These are phyloP conservation scores for Mortierella sp. DNA, from an alignment of 371 early-diverging fungal species.

Conservation along the genomic window DNA sequence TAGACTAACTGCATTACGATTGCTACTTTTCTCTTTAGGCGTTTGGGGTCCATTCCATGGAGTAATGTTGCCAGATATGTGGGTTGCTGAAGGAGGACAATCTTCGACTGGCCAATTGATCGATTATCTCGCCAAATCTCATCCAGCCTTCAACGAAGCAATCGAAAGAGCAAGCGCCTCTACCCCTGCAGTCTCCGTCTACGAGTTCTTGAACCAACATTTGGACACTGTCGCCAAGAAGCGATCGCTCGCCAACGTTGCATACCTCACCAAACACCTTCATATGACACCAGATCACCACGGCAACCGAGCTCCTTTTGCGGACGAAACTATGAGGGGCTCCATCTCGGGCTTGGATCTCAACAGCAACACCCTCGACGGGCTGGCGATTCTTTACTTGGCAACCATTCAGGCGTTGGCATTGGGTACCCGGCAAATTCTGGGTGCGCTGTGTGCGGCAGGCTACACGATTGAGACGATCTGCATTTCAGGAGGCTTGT, in stretches of 20 bases:
- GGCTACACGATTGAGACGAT: constrained; percentile 73
- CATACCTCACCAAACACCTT: constrained; percentile 64
- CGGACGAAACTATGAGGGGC: constrained; percentile 77
- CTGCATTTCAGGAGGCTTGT: constrained; percentile 79
- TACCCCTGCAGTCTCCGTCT: constrained; percentile 57
- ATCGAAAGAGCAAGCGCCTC: constrained; percentile 34
- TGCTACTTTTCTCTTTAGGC: constrained; percentile 19
- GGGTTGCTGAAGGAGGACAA: constrained; percentile 82
- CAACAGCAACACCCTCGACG: constrained; percentile 65
- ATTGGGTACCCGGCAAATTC: constrained; percentile 74
- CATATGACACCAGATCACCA: constrained; percentile 85
- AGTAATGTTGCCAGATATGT: constrained; percentile 72
- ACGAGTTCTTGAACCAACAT: constrained; percentile 64
- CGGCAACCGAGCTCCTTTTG: constrained; percentile 83
- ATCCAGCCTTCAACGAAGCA: constrained; percentile 65
- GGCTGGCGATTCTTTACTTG: constrained; percentile 72
- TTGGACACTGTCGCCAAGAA: constrained; percentile 54
- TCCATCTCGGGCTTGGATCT: constrained; percentile 72
- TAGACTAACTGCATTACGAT: neutral
- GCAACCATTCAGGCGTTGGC: constrained; percentile 77
- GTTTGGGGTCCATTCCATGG: constrained; percentile 75
- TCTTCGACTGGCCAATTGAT: constrained; percentile 80
- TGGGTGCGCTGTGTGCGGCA: constrained; percentile 64
- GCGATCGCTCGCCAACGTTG: constrained; percentile 49
- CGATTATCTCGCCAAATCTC: constrained; percentile 71